Evolutionary conservation across 441 rosid species (phyloP).

Genomic region (Pelargonium australe): DNA sequence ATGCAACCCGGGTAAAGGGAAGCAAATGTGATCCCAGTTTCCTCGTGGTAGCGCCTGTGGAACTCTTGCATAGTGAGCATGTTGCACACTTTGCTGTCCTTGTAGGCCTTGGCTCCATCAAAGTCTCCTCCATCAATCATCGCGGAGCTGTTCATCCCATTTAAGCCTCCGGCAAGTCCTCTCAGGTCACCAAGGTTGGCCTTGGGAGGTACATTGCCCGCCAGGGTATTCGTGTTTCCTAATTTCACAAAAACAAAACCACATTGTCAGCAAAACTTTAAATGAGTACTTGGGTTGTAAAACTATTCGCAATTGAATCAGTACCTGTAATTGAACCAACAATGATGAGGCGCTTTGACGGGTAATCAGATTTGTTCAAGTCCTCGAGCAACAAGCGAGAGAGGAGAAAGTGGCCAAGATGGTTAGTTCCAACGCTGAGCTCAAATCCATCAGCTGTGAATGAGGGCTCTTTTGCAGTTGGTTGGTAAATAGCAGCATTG

Average conservation of each 20-base stretch:
- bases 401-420: constrained; percentile 79
- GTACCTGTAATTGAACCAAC: constrained; percentile 91
- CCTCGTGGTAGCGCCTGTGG: constrained; percentile 76
- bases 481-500: constrained; percentile 77
- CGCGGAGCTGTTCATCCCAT: constrained; percentile 53
- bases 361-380: constrained; percentile 60
- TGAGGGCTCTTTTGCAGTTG: constrained; percentile 78
- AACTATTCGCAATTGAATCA: neutral
- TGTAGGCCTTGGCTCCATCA: constrained; percentile 94
- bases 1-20: constrained; percentile 94
- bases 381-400: constrained; percentile 71
- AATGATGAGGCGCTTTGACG: constrained; percentile 70
- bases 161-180: constrained; percentile 68
- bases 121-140: constrained; percentile 90
- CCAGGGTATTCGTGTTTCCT: constrained; percentile 88
- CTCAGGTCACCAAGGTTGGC: constrained; percentile 87
- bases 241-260: constrained; percentile 7
- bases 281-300: too few species aligned
- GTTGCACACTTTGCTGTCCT: constrained; percentile 92
- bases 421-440: constrained; percentile 83
- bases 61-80: constrained; percentile 90
- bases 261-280: neutral
- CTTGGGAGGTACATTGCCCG: constrained; percentile 87
- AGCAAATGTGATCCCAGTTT: constrained; percentile 68
- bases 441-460: constrained; percentile 91